Evolutionary conservation across 1,139 yeast genomes (phyloP), one percentile per base, ranked within the genome.

Genomic region (Arxiozyma bovina): DNA sequence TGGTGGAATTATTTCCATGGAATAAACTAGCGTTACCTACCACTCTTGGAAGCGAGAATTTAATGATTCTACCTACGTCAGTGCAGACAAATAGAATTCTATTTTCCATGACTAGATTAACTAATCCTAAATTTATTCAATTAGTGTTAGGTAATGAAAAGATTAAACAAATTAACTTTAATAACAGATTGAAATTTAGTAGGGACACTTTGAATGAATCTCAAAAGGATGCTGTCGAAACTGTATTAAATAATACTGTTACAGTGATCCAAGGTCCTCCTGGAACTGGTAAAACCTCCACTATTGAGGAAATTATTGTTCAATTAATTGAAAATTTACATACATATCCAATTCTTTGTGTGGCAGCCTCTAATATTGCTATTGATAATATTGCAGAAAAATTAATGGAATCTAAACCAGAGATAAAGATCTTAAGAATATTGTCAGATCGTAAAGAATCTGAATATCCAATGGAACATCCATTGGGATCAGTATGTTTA

Each of bases 371-470:
- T 0, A 84, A 84, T 63, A 81, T 84, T 64, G 90, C 91, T 1
- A 83, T 84, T 62, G 91, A 84, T 65, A 84, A 84, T 61, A 83
- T 84, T 67, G 90, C 89, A 0, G 90, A 84, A 62, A 83, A 84
- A 62, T 72, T 84, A 56, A 64, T 80, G 64, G 71, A 71, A 4
- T 74, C 76, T 45, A 79, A 79, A 58, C 78, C 77, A 7, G 75
- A 75, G 51, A 60, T 69, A 42, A 69, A 65, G 20, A 77, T 83
- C 22, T 66, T 84, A 52, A 74, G 91, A 71, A 81, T 84, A 56
- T 79, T 81, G 0, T 79, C 89, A 0, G 73, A 71, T 51, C 80
- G 81, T 51, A 85, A 83, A 63, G 87, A 84, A 61, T 70, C 74
- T 43, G 87, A 83, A 59, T 85, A 85, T 63, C 74, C 74, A 55